Conservation (phyloP, 257 asterid genomes). For the Solanum neorickii region DNA sequence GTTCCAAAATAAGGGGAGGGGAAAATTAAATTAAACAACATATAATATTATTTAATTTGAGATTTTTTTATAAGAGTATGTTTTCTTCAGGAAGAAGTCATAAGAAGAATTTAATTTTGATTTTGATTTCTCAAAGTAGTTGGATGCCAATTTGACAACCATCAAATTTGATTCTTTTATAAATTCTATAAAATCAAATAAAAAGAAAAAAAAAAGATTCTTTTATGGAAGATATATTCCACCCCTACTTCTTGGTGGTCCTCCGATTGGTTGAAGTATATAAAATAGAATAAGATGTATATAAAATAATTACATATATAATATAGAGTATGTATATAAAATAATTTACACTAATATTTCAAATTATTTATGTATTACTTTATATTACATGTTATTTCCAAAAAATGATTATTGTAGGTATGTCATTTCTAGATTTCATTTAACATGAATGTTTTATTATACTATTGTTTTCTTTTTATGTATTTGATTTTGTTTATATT, state of each 20-base stretch:
- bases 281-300: neutral
- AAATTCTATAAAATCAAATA: neutral
- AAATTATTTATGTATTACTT: neutral
- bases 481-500: neutral
- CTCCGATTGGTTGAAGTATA: neutral
- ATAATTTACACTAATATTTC: neutral
- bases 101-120: neutral
- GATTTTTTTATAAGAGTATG: neutral
- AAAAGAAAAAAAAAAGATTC: neutral
- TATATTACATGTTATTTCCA: neutral
- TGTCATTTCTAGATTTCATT: neutral
- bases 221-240: neutral
- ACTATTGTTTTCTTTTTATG: rapidly evolving
- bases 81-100: constrained; percentile 1
- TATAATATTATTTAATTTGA: neutral
- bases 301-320: neutral
- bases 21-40: neutral
- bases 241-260: neutral
- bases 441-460: neutral
- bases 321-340: no score
- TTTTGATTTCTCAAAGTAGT: neutral
- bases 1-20: neutral
- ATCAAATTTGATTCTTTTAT: neutral
- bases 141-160: neutral
- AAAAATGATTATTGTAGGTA: no score